Percentiles rank a stretch among this genome's conserved stretches.
These are phyloP conservation scores for Fusarium sp. DNA, from an alignment of 2,329 filamentous ascomycete species.

Conservation along the genomic window DNA sequence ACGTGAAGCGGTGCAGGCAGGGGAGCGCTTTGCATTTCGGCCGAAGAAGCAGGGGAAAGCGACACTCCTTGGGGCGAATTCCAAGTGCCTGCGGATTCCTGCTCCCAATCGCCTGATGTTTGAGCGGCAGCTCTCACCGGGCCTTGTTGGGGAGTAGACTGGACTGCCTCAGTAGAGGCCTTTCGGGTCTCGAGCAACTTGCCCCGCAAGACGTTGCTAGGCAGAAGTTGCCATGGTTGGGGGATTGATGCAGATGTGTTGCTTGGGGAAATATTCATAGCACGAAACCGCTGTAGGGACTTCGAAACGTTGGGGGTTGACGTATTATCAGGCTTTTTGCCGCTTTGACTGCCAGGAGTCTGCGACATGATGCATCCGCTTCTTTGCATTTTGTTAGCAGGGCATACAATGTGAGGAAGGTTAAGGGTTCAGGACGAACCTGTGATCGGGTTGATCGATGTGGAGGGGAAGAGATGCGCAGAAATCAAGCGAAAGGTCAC, in stretches of 20 bases:
- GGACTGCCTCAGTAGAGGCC: constrained; percentile 5
- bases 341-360: neutral
- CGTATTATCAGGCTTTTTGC: neutral
- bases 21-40: constrained; percentile 13
- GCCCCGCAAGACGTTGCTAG: neutral
- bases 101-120: neutral
- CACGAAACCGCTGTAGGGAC: constrained; percentile 14
- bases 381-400: neutral
- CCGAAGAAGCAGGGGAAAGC: neutral
- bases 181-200: neutral
- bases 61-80: constrained; percentile 11
- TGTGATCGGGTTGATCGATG: too few relatives aligned
- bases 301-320: constrained; percentile 16
- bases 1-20: constrained; percentile 42
- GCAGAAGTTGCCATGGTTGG: constrained; percentile 18
- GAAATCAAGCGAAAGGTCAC: too few relatives aligned
- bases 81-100: constrained; percentile 17
- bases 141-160: constrained; percentile 11
- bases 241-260: neutral
- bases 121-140: neutral
- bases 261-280: neutral
- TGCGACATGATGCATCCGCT: constrained; percentile 6
- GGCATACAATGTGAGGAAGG: neutral
- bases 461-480: too few relatives aligned
- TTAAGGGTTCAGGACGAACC: constrained; percentile 5